Conservation (phyloP, 1,284 basidiomycete genomes). For the Marasmius fiardii region DNA sequence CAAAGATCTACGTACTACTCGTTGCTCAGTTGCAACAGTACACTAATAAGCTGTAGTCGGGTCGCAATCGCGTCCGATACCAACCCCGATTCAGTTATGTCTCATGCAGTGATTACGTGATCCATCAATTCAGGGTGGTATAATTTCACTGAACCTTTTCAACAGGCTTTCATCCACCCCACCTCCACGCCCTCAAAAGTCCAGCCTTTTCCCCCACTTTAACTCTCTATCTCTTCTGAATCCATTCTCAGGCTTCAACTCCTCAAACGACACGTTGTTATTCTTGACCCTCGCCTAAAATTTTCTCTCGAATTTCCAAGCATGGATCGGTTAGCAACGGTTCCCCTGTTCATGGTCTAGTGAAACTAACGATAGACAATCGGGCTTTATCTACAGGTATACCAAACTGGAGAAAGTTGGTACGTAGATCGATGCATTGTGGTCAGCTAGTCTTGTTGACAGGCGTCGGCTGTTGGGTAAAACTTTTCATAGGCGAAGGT, state of each 20-base stretch:
- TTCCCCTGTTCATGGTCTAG: conserved; percentile 11
- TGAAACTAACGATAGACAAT: conserved; percentile 18
- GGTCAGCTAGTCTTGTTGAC: neutral
- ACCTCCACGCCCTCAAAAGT: conserved; percentile 5
- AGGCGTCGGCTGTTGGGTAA: neutral
- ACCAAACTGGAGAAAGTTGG: conserved; percentile 74
- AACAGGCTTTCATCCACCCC: conserved; percentile 1
- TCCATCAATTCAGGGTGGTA: conserved; percentile 8
- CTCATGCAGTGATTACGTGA: conserved; percentile 25
- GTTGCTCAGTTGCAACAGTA: conserved; percentile 10
- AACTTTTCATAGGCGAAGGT: conserved; percentile 50
- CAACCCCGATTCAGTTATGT: neutral
- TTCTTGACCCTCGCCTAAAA: neutral
- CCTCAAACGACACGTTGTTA: neutral
- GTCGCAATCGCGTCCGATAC: conserved; percentile 11
- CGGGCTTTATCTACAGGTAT: conserved; percentile 41
- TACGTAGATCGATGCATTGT: conserved; percentile 39
- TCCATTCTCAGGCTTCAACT: neutral
- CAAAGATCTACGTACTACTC: conserved; percentile 8
- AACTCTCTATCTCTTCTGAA: neutral
- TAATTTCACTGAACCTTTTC: neutral
- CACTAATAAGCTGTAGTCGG: neutral
- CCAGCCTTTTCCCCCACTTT: neutral
- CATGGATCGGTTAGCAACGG: conserved; percentile 39
- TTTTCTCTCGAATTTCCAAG: neutral